Percentiles rank a stretch among this genome's conserved stretches.
Conservation (phyloP, 805 yeast species). For the Sugiyamaella floridensis region DNA sequence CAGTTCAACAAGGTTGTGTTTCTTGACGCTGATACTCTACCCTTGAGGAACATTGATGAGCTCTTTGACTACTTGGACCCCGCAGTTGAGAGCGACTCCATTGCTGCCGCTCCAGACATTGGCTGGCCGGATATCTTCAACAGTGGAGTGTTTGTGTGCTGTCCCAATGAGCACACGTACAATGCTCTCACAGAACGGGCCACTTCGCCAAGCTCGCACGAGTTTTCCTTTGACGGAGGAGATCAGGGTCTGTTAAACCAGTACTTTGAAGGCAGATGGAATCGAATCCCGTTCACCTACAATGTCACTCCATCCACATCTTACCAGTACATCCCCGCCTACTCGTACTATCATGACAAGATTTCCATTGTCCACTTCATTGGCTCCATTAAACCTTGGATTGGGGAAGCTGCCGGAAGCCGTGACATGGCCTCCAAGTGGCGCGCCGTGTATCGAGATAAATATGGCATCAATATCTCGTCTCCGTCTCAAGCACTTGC, state of each 20-base stretch:
- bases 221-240: slow-evolving; percentile 71
- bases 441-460: slow-evolving; percentile 9
- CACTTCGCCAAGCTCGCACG: slow-evolving; percentile 18
- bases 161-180: slow-evolving; percentile 44
- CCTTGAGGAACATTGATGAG: slow-evolving; percentile 30
- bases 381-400: slow-evolving; percentile 37
- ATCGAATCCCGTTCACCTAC: slow-evolving; percentile 66
- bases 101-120: slow-evolving; percentile 61
- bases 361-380: slow-evolving; percentile 37
- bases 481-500: neutral
- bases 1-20: slow-evolving; percentile 39
- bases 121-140: slow-evolving; percentile 92
- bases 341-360: slow-evolving; percentile 40
- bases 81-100: slow-evolving; percentile 1
- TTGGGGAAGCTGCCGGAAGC: slow-evolving; percentile 7
- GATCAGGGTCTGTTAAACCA: slow-evolving; percentile 88
- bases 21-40: slow-evolving; percentile 50
- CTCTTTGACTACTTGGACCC: slow-evolving; percentile 24
- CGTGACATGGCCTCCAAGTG: slow-evolving; percentile 15
- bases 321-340: slow-evolving; percentile 72
- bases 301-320: slow-evolving; percentile 67
- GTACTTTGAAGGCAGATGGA: slow-evolving; percentile 55
- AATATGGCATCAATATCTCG: slow-evolving; percentile 1
- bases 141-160: slow-evolving; percentile 62
- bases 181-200: slow-evolving; percentile 33